These are phyloP conservation scores for Diutina rugosa DNA, from an alignment of 1,139 yeast species.

Conservation along the genomic window DNA sequence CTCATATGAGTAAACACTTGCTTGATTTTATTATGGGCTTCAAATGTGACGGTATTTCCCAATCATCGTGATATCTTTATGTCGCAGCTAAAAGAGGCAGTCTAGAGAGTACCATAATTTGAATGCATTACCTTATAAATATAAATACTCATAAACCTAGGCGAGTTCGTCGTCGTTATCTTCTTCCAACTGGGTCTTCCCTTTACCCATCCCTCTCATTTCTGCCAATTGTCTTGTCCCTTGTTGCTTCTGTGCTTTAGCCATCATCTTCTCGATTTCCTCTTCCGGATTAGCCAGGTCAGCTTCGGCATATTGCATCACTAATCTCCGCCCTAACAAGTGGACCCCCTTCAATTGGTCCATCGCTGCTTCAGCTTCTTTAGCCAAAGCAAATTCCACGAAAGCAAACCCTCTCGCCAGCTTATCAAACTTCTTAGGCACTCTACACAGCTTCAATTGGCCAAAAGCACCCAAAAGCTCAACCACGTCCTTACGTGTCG, in stretches of 20 bases:
- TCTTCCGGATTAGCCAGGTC: slow-evolving; percentile 78
- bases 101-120: too few species aligned
- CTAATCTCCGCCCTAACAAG: slow-evolving; percentile 88
- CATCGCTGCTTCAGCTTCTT: slow-evolving; percentile 96
- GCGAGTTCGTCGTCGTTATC: not conserved
- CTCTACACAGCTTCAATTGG: slow-evolving; percentile 84
- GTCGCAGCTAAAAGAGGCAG: too few species aligned
- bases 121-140: too few species aligned
- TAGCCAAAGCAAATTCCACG: slow-evolving; percentile 77
- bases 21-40: too few species aligned
- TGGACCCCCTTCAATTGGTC: slow-evolving; percentile 91
- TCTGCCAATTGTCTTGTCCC: slow-evolving; percentile 66
- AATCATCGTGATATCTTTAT: too few species aligned
- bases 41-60: too few species aligned
- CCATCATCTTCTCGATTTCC: slow-evolving; percentile 83
- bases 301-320: slow-evolving; percentile 86
- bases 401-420: slow-evolving; percentile 97
- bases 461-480: slow-evolving; percentile 92
- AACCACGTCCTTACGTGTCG: slow-evolving; percentile 81
- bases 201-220: slow-evolving; percentile 45
- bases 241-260: slow-evolving; percentile 70
- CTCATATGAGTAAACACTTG: too few species aligned
- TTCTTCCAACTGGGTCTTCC: not conserved
- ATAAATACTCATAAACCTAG: not conserved
- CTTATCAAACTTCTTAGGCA: slow-evolving; percentile 91